Conservation (phyloP, 1,139 yeast genomes). For the Lodderomyces margitis region DNA sequence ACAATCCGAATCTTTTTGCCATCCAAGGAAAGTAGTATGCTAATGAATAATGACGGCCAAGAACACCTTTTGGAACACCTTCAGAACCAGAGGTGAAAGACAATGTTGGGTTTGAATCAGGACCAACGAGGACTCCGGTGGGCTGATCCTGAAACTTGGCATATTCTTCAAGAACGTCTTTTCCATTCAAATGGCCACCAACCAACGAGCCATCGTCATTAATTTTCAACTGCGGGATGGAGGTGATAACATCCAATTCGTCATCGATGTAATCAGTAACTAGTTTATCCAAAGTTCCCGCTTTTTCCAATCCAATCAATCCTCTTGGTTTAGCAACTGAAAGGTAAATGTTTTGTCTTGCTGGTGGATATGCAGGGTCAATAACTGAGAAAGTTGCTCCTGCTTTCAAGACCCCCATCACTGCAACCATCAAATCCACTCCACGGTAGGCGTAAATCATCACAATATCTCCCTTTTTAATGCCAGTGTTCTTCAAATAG, state of each 20-base stretch:
- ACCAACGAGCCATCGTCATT: slow-evolving; percentile 71
- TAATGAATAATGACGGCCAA: slow-evolving; percentile 94
- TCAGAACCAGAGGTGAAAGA: slow-evolving; percentile 98
- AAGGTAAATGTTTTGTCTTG: slow-evolving; percentile 89
- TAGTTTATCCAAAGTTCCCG: slow-evolving; percentile 73
- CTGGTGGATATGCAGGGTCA: slow-evolving; percentile 98
- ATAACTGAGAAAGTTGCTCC: slow-evolving; percentile 98
- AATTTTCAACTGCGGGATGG: slow-evolving; percentile 74
- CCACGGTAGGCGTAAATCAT: slow-evolving; percentile 98
- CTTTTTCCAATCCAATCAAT: slow-evolving; percentile 83
- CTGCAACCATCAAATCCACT: slow-evolving; percentile 93
- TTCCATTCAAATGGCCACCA: slow-evolving; percentile 47
- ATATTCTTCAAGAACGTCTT: slow-evolving; percentile 53
- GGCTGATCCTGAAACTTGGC: slow-evolving; percentile 48
- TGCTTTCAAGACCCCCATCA: slow-evolving; percentile 95
- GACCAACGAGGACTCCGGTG: slow-evolving; percentile 94
- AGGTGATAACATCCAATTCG: slow-evolving; percentile 69
- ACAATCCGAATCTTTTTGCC: slow-evolving; percentile 78
- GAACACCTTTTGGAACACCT: slow-evolving; percentile 97
- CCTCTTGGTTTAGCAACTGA: slow-evolving; percentile 93
- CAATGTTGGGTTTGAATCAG: slow-evolving; percentile 94
- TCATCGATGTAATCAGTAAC: slow-evolving; percentile 74
- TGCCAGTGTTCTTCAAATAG: slow-evolving; percentile 76
- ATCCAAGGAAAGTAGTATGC: slow-evolving; percentile 99
- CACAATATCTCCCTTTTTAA: slow-evolving; percentile 87